These are phyloP conservation scores for Boletus smithii DNA, from an alignment of 1,284 basidiomycete genomes.

Conservation along the genomic window DNA sequence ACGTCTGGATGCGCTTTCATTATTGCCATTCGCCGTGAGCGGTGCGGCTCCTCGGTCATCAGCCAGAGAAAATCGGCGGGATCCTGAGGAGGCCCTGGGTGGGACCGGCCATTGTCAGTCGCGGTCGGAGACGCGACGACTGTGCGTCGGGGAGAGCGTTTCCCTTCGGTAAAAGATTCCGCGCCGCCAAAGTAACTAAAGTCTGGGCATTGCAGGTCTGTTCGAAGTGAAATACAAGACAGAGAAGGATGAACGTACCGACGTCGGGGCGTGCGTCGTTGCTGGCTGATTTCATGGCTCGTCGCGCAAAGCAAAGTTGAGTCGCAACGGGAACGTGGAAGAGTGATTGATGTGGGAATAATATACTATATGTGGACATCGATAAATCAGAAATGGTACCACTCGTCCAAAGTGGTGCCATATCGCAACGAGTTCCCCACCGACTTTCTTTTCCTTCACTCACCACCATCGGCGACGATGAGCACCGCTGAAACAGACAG, in stretches of 20 bases:
- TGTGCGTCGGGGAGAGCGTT: slow-evolving; percentile 57
- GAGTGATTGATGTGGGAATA: slow-evolving; percentile 22
- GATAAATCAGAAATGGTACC: slow-evolving; percentile 26
- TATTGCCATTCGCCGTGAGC: slow-evolving; percentile 82
- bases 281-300: slow-evolving; percentile 17
- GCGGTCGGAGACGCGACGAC: slow-evolving; percentile 40
- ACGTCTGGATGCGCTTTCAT: slow-evolving; percentile 95
- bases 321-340: not conserved
- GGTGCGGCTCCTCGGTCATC: slow-evolving; percentile 96
- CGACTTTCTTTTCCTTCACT: not conserved
- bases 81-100: slow-evolving; percentile 59
- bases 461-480: slow-evolving; percentile 17
- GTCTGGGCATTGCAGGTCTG: slow-evolving; percentile 42
- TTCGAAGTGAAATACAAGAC: too few relatives aligned
- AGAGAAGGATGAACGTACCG: slow-evolving; percentile 11
- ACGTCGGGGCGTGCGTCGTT: slow-evolving; percentile 2
- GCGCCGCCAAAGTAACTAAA: slow-evolving; percentile 77
- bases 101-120: slow-evolving; percentile 40
- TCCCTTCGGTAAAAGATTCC: slow-evolving; percentile 63
- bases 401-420: slow-evolving; percentile 27
- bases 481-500: slow-evolving; percentile 15
- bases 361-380: slow-evolving; percentile 16
- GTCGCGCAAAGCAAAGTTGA: not conserved
- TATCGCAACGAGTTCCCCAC: not conserved
- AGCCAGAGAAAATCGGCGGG: slow-evolving; percentile 89